Percentiles rank a stretch among this genome's conserved stretches.
phyloP scores from a whole-genome alignment of 352 stramenopile species.

The Phytophthora multivora region DNA sequence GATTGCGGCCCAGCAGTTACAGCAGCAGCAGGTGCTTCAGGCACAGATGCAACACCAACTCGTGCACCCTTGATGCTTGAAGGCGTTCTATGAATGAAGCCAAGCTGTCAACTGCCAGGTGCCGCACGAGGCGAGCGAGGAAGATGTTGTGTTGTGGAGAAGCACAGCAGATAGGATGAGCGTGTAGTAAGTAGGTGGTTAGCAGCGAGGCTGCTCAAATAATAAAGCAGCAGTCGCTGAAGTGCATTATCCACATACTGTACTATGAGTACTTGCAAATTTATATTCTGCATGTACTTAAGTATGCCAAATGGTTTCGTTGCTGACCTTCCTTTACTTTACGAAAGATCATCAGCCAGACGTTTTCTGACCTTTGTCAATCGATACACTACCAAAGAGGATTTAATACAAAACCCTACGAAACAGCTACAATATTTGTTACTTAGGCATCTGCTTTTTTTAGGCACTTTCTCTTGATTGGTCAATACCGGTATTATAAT shows the following conservation, averaged over 20 bases:
- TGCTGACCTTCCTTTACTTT: too few relatives aligned
- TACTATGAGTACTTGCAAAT: too few relatives aligned
- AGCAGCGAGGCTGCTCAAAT: slow-evolving; percentile 22
- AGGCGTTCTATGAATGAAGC: slow-evolving; percentile 18
- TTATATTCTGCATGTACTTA: too few relatives aligned
- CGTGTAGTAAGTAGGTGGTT: slow-evolving; percentile 28
- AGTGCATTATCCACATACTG: slow-evolving; percentile 6
- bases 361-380: too few relatives aligned
- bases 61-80: slow-evolving; percentile 35
- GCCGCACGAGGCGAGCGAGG: slow-evolving; percentile 9
- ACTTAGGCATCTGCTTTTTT: too few relatives aligned
- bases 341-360: too few relatives aligned
- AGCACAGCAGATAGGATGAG: slow-evolving; percentile 16
- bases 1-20: slow-evolving; percentile 62
- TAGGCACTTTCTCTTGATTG: too few relatives aligned
- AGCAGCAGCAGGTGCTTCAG: slow-evolving; percentile 50
- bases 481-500: too few relatives aligned
- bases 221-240: slow-evolving; percentile 33
- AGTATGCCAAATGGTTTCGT: too few relatives aligned
- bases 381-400: too few relatives aligned
- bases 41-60: slow-evolving; percentile 45
- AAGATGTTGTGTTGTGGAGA: slow-evolving; percentile 14
- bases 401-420: too few relatives aligned
- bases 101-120: slow-evolving; percentile 21
- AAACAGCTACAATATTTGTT: too few relatives aligned